phyloP scores from a whole-genome alignment of 1,139 yeast species.

The Geotrichum citri-aurantii region DNA sequence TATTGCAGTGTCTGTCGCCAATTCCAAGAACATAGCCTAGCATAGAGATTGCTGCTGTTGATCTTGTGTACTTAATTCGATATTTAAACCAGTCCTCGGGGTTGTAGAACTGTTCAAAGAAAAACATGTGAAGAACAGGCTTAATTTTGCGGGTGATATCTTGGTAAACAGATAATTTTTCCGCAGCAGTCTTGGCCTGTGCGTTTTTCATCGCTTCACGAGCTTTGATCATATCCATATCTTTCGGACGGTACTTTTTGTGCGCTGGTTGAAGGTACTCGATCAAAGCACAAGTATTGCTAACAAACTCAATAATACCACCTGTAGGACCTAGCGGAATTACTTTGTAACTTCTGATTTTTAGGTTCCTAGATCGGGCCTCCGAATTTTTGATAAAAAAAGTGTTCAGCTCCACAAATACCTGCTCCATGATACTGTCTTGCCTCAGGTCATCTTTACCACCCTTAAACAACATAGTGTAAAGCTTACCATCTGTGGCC shows the following conservation, averaged over 20 bases:
- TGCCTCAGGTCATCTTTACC: slow-evolving; percentile 91
- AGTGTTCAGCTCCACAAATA: slow-evolving; percentile 78
- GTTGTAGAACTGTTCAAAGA: slow-evolving; percentile 55
- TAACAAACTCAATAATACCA: slow-evolving; percentile 88
- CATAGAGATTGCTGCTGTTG: slow-evolving; percentile 79
- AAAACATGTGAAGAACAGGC: slow-evolving; percentile 69
- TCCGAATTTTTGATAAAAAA: slow-evolving; percentile 54
- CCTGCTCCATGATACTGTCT: slow-evolving; percentile 97
- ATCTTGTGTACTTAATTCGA: slow-evolving; percentile 62
- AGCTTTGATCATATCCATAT: slow-evolving; percentile 48
- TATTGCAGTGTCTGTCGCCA: slow-evolving; percentile 93
- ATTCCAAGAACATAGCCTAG: slow-evolving; percentile 84
- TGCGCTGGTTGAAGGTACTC: slow-evolving; percentile 64
- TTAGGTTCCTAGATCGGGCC: slow-evolving; percentile 51
- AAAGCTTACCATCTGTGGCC: slow-evolving; percentile 52
- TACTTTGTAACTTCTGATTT: slow-evolving; percentile 79
- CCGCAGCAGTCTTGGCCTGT: slow-evolving; percentile 44
- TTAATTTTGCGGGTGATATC: slow-evolving; percentile 47
- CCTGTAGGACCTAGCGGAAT: slow-evolving; percentile 83
- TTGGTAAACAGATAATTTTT: slow-evolving; percentile 47
- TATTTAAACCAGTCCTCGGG: slow-evolving; percentile 64
- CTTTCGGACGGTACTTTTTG: slow-evolving; percentile 39
- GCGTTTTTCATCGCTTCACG: slow-evolving; percentile 57
- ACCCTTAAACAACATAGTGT: slow-evolving; percentile 65
- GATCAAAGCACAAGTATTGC: slow-evolving; percentile 63